Evolutionary conservation across 352 stramenopile genomes (phyloP).

Genomic region (Globisporangium recalcitrans): DNA sequence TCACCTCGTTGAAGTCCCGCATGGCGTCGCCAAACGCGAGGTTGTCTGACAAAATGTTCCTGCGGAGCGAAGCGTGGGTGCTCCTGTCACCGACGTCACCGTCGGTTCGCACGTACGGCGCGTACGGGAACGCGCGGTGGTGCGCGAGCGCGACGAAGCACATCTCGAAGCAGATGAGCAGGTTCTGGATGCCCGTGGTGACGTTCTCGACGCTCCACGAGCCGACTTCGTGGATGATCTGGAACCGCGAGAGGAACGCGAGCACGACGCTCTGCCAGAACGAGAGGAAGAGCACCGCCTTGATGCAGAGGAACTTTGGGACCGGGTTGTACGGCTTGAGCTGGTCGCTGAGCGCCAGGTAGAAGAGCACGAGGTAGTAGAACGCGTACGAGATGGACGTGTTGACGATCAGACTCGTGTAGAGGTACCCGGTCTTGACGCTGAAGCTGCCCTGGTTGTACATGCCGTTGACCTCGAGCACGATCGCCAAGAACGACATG

Average conservation of each 20-base stretch:
- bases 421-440: slow-evolving; percentile 82
- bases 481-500: slow-evolving; percentile 85
- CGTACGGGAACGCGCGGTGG: slow-evolving; percentile 93
- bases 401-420: slow-evolving; percentile 93
- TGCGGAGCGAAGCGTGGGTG: slow-evolving; percentile 35
- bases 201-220: slow-evolving; percentile 94
- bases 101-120: slow-evolving; percentile 60
- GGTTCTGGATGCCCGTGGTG: slow-evolving; percentile 95
- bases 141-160: slow-evolving; percentile 95
- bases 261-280: slow-evolving; percentile 97
- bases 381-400: slow-evolving; percentile 96
- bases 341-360: slow-evolving; percentile 88
- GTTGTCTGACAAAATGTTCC: slow-evolving; percentile 88
- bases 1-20: slow-evolving; percentile 90
- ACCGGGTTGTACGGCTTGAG: slow-evolving; percentile 93
- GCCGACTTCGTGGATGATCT: slow-evolving; percentile 89
- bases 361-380: slow-evolving; percentile 97
- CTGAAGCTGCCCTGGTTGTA: slow-evolving; percentile 88
- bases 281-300: slow-evolving; percentile 97
- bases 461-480: slow-evolving; percentile 71
- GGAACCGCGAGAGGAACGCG: slow-evolving; percentile 83
- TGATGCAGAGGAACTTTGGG: slow-evolving; percentile 98
- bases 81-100: slow-evolving; percentile 2
- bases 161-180: slow-evolving; percentile 99
- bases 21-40: slow-evolving; percentile 92